Conservation (phyloP, 805 yeast genomes). For the Candida xiaguanensis region DNA sequence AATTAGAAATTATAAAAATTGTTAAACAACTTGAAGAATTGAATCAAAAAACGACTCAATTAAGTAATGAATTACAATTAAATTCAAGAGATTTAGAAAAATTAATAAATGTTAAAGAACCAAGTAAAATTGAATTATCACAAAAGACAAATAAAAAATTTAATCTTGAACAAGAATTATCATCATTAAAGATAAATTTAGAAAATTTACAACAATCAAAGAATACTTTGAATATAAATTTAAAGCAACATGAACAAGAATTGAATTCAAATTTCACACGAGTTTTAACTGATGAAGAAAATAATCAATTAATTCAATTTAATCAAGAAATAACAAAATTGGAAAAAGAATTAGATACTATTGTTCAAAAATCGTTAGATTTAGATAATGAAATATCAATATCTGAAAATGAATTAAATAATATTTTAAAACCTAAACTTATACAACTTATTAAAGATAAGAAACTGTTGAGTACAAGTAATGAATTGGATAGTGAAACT, state of each 20-base stretch:
- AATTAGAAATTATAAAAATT: slow-evolving; percentile 36
- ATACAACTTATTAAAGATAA: slow-evolving; percentile 15
- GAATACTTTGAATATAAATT: slow-evolving; percentile 34
- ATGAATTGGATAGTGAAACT: slow-evolving; percentile 16
- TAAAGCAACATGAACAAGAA: slow-evolving; percentile 47
- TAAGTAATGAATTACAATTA: slow-evolving; percentile 41
- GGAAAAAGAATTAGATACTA: slow-evolving; percentile 38
- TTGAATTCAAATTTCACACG: slow-evolving; percentile 50
- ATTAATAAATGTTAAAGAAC: slow-evolving; percentile 39
- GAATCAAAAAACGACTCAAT: slow-evolving; percentile 50
- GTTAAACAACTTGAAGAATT: slow-evolving; percentile 34
- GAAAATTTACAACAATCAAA: slow-evolving; percentile 31
- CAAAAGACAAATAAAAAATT: slow-evolving; percentile 39
- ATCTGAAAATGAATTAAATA: slow-evolving; percentile 54
- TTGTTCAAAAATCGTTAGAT: slow-evolving; percentile 39
- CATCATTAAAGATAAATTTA: slow-evolving; percentile 29
- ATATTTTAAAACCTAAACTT: slow-evolving; percentile 52
- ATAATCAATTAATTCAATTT: slow-evolving; percentile 32
- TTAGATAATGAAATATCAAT: slow-evolving; percentile 46
- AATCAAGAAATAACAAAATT: slow-evolving; percentile 29
- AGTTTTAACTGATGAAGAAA: slow-evolving; percentile 50
- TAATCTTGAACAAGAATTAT: slow-evolving; percentile 42
- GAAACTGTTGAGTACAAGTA: slow-evolving; percentile 7
- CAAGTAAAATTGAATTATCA: slow-evolving; percentile 39
- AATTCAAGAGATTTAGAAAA: slow-evolving; percentile 42